Conservation (phyloP, 345 rosid species). For the Moringa oleifera region DNA sequence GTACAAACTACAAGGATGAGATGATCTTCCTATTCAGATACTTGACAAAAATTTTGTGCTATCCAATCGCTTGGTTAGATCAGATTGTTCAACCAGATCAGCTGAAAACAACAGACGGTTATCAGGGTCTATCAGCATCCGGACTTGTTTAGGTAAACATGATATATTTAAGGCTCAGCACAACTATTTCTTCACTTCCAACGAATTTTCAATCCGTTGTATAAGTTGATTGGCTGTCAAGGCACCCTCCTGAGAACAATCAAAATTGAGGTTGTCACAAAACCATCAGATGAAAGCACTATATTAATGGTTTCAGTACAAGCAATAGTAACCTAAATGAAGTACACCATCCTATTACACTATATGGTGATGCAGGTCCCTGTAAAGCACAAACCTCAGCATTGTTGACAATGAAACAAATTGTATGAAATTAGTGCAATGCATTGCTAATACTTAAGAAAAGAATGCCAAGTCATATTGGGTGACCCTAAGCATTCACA, state of each 20-base stretch:
- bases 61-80: slow-evolving; percentile 7
- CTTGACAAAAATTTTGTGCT: background rate
- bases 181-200: slow-evolving; percentile 54
- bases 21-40: background rate
- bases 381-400: background rate
- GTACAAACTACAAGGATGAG: background rate
- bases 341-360: too few relatives aligned
- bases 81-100: slow-evolving; percentile 5
- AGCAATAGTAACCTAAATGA: background rate
- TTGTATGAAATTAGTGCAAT: too few relatives aligned
- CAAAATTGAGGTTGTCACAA: background rate
- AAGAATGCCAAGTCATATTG: too few relatives aligned
- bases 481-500: too few relatives aligned
- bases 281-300: background rate
- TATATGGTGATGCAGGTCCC: too few relatives aligned
- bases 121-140: background rate
- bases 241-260: slow-evolving; percentile 67
- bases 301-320: background rate
- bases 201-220: slow-evolving; percentile 58
- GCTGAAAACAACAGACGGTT: background rate
- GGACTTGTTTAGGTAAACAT: background rate
- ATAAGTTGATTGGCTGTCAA: slow-evolving; percentile 60
- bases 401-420: too few relatives aligned
- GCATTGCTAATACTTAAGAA: too few relatives aligned
- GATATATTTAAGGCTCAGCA: slow-evolving; percentile 11